A percentile compares a stretch with the other conserved stretches of the same genome.
phyloP scores from a whole-genome alignment of 495 filamentous ascomycete genomes.

The Penicillium parvum region DNA sequence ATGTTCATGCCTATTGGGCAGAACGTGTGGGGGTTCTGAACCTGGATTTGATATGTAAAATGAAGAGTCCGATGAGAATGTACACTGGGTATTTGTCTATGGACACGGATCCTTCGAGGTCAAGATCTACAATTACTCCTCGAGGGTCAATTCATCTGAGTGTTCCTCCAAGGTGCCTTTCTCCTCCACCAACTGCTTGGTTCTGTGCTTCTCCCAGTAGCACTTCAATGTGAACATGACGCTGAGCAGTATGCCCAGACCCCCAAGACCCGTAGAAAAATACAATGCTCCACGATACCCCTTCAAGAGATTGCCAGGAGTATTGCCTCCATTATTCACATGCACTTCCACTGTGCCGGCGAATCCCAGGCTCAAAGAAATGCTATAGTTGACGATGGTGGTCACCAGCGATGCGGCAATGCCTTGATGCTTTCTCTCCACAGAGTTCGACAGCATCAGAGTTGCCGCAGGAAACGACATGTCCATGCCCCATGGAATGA shows the following conservation, averaged over 20 bases:
- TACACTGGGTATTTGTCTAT: constrained; percentile 70
- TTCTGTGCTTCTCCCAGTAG: constrained; percentile 9
- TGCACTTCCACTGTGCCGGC: constrained; percentile 56
- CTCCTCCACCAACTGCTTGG: neutral
- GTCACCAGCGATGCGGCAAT: constrained; percentile 54
- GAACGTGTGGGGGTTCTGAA: too few relatives aligned
- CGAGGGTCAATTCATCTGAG: neutral
- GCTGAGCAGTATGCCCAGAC: constrained; percentile 17
- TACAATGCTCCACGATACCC: constrained; percentile 35
- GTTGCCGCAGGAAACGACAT: constrained; percentile 51
- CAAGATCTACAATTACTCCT: neutral
- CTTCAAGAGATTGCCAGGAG: constrained; percentile 17
- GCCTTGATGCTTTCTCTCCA: constrained; percentile 35
- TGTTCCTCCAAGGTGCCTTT: neutral
- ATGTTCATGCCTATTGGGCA: too few relatives aligned
- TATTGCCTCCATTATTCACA: constrained; percentile 40
- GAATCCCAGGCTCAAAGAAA: constrained; percentile 57
- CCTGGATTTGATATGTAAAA: constrained; percentile 68
- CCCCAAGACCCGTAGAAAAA: constrained; percentile 26
- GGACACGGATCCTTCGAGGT: too few relatives aligned
- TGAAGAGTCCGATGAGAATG: constrained; percentile 57
- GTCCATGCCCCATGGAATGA: constrained; percentile 63
- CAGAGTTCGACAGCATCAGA: constrained; percentile 21
- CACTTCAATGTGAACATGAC: constrained; percentile 12
- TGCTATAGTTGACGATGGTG: constrained; percentile 60